Evolutionary conservation across 176 grass and related monocot genomes (phyloP).

Genomic region (Oryza brachyantha): DNA sequence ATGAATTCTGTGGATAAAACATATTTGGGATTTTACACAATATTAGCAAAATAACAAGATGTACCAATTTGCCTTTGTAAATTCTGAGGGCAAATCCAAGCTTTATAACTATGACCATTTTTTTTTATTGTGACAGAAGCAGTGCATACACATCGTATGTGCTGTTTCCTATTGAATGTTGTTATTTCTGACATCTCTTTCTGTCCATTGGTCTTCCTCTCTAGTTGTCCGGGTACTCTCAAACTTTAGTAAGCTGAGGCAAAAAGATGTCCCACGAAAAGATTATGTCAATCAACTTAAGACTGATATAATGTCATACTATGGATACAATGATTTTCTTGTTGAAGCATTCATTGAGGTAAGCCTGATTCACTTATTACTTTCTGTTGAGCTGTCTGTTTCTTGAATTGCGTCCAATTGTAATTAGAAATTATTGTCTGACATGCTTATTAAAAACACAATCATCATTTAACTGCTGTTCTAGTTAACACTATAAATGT

Average conservation of each 20-base stretch:
- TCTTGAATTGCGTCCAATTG: background rate
- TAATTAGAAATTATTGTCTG: conserved; percentile 15
- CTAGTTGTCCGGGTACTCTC: conserved; percentile 91
- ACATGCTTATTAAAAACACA: background rate
- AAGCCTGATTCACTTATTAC: background rate
- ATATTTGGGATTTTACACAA: background rate
- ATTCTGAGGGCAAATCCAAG: too few species aligned
- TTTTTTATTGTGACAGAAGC: conserved; percentile 9
- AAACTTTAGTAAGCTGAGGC: conserved; percentile 79
- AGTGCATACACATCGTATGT: background rate
- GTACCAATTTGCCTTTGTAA: too few species aligned
- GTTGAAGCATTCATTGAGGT: conserved; percentile 82
- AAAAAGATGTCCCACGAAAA: conserved; percentile 74
- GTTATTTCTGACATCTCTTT: conserved; percentile 34
- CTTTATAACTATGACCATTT: too few species aligned
- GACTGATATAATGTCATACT: conserved; percentile 83
- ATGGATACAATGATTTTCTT: conserved; percentile 95
- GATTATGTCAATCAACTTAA: conserved; percentile 86
- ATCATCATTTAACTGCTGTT: background rate
- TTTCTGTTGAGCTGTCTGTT: background rate
- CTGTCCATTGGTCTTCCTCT: conserved; percentile 31
- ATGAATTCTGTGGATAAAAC: background rate
- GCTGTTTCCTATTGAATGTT: too few species aligned
- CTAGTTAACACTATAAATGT: conserved; percentile 7
- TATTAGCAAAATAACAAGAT: background rate